Evolutionary conservation across 768 basidiomycete species (phyloP), one percentile per base, ranked within the genome.

Genomic region (Omphalotus guepiniiformis): DNA sequence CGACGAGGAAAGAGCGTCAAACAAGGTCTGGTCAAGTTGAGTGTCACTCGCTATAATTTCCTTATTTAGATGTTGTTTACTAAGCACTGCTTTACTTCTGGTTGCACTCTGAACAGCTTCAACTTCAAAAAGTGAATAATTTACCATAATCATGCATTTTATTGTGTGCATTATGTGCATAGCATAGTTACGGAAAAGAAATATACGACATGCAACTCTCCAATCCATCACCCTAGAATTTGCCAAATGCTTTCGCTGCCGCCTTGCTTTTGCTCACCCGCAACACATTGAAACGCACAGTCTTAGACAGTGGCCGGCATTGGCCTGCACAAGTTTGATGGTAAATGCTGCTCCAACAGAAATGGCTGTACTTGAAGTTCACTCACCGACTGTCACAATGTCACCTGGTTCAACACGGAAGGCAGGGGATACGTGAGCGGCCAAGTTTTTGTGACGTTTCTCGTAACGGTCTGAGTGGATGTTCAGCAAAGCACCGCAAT

Each of bases 281-380:
- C 65, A 98, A 71, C 50, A 99, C 96, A 73, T 99, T 99, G 86
- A 99, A 99, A 42, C 96, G 90, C 62, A 97, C 92, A 27, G 95
- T 98, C 74, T 99, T 99, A 52, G 96, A 98, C 61, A 98, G 72
- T 59, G 96, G 96, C 66, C 96, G 88, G 78, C 96, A 99, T 82
- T 99, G 96, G 28, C 93, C 93, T 93, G 58, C 37, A 50, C 37
- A 34, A 5, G 1, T 15, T 21, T 16, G 19, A 27, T 18, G 13
- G 19, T n/a, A 42, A 28, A 40, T 57, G 37, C 55, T 41, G 37
- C 48, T 30, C 30, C 29, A 50, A 40, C 18, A 21, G 12, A 13
- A 42, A 35, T 1, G n/a, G n/a, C n/a, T n/a, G n/a, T n/a, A n/a
- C n/a, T 21, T 21, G 32, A 35, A 38, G 25, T 29, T 32, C 5